Evolutionary conservation across 2,329 filamentous ascomycete genomes (phyloP).

Genomic region (Aspergillus brasiliensis): DNA sequence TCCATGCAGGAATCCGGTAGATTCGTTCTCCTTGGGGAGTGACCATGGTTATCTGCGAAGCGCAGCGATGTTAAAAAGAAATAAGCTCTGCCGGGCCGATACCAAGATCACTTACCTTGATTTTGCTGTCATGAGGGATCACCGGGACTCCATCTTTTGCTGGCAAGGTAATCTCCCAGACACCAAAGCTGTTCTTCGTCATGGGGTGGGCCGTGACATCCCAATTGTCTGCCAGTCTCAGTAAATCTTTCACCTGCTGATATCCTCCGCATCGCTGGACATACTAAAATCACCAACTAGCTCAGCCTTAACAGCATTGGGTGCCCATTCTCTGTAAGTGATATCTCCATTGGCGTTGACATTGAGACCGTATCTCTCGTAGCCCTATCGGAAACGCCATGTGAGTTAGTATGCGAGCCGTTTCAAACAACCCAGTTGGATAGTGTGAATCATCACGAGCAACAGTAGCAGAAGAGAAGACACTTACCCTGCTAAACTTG

Average conservation of each 20-base stretch:
- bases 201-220: conserved; percentile 80
- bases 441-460: not conserved
- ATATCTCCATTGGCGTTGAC: conserved; percentile 81
- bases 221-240: conserved; percentile 71
- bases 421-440: not conserved
- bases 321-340: conserved; percentile 92
- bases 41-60: conserved; percentile 73
- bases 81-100: not conserved
- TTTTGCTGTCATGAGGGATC: conserved; percentile 90
- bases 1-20: conserved; percentile 93
- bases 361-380: conserved; percentile 83
- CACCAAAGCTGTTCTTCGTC: conserved; percentile 81
- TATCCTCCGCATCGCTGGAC: conserved; percentile 30
- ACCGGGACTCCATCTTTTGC: conserved; percentile 72
- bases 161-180: conserved; percentile 80
- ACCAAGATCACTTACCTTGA: conserved; percentile 70
- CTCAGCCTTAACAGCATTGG: conserved; percentile 80
- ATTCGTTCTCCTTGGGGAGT: conserved; percentile 76
- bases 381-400: conserved; percentile 60
- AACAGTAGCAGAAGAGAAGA: not conserved
- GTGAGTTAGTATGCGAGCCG: not conserved
- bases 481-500: conserved; percentile 78
- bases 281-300: conserved; percentile 93
- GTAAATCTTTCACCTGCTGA: conserved; percentile 21
- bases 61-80: not conserved